A percentile compares a stretch with the other conserved stretches of the same genome.
Conservation (phyloP, 2,329 filamentous ascomycete genomes). For the Fusarium sp. region DNA sequence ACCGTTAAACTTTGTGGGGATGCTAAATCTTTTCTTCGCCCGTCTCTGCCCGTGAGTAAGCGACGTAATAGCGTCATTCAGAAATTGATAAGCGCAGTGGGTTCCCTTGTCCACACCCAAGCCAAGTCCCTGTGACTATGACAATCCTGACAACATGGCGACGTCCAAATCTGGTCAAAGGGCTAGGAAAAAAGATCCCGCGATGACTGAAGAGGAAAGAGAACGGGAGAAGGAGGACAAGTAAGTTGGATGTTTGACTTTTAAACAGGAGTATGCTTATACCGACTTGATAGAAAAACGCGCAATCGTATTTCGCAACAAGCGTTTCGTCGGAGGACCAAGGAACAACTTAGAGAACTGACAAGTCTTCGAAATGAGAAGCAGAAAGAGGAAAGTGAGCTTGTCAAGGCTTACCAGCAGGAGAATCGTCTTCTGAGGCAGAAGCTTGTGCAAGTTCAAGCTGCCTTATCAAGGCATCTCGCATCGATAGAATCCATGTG, state of each 20-base stretch:
- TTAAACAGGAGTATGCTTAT: neutral
- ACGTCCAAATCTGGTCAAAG: neutral
- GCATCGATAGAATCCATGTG: conserved; percentile 40
- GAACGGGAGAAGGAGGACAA: conserved; percentile 22
- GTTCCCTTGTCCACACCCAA: neutral
- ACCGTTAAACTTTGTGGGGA: neutral
- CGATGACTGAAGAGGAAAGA: neutral
- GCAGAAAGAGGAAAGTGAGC: conserved; percentile 38
- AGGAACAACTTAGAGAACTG: conserved; percentile 42
- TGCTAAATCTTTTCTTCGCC: neutral
- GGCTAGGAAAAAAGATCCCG: neutral
- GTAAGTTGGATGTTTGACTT: neutral
- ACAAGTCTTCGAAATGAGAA: conserved; percentile 35
- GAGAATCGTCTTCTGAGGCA: conserved; percentile 42
- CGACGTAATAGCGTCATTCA: neutral
- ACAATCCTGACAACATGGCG: conserved; percentile 1
- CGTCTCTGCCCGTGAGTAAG: neutral
- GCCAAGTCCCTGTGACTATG: neutral
- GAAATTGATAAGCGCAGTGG: neutral
- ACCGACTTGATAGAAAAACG: conserved; percentile 35
- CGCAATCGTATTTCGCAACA: conserved; percentile 47
- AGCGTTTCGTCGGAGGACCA: conserved; percentile 46
- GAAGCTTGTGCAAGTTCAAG: conserved; percentile 45
- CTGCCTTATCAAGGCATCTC: conserved; percentile 38
- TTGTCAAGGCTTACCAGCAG: conserved; percentile 34